Percentiles rank a stretch among this genome's conserved stretches.
These are phyloP conservation scores for Suillus spraguei DNA, from an alignment of 768 basidiomycete species.

Conservation along the genomic window DNA sequence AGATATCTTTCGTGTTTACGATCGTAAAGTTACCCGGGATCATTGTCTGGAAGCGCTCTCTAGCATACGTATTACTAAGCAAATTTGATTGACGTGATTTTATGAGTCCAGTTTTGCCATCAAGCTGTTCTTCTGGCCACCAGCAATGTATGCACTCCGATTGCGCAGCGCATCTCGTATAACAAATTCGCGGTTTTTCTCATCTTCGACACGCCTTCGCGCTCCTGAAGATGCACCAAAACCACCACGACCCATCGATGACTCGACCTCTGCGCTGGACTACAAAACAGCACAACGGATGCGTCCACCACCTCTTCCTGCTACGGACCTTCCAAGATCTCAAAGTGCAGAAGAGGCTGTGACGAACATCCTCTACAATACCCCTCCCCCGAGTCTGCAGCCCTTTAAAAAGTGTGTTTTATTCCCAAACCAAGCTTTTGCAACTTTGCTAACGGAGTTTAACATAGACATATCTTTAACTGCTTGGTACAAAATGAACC, in stretches of 20 bases:
- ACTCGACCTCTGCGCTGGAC: constrained; percentile 93
- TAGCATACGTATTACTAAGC: neutral
- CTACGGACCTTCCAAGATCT: constrained; percentile 80
- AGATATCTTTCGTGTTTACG: neutral
- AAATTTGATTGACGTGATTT: neutral
- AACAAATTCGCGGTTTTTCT: constrained; percentile 25
- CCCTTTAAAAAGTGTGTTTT: constrained; percentile 82
- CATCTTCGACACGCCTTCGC: constrained; percentile 19
- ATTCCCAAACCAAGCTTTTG: neutral
- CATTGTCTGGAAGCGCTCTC: neutral
- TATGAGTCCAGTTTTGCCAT: neutral
- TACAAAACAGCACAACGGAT: constrained; percentile 77
- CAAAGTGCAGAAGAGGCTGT: constrained; percentile 95
- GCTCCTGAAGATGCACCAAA: constrained; percentile 49
- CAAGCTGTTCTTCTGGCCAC: neutral
- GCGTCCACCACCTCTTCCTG: constrained; percentile 83
- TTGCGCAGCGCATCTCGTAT: constrained; percentile 24
- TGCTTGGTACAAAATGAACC: constrained; percentile 99
- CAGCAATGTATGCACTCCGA: constrained; percentile 17
- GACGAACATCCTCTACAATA: constrained; percentile 96
- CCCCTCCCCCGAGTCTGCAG: constrained; percentile 86
- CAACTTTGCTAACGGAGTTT: constrained; percentile 14
- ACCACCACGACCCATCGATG: constrained; percentile 81
- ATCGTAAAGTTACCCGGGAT: neutral
- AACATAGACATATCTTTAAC: constrained; percentile 86